Base-by-base conservation (phyloP, 2,329 filamentous ascomycete genomes). In the Ambrosiella cleistominuta region DNA sequence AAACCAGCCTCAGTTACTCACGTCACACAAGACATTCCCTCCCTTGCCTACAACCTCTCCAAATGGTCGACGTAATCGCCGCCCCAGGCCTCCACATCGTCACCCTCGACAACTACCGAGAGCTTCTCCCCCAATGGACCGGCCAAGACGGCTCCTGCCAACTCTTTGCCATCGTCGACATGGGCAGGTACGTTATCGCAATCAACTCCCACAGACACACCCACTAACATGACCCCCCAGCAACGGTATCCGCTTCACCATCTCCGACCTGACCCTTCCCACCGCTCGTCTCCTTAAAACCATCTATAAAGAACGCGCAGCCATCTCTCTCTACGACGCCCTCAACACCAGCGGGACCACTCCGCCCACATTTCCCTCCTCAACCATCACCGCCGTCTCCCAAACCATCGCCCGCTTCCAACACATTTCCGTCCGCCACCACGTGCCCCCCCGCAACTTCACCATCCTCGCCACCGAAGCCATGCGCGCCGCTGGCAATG, bases 211-310 rank as follows among this genome's bases (percentile, higher is more conserved):
- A 17, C 53, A 19, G 2, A 8, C 13, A 19, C 27, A 37, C n/a
- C 27, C 19, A 11, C 35, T 19, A 44, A 50, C 17, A 54, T 35
- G 9, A 38, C 64, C 19, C 36, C 8, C 53, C 44, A 88, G 88
- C 74, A 96, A 95, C 73, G 90, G 89, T 65, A 91, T 95, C 65
- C 87, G 90, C 58, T 95, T 95, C 74, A 91, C 88, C 50, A 88
- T 95, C 65, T 87, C 88, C 7, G 82, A 88, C 63, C 76, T 94
- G n/a, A 78, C 82, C 3, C 82, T 85, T 19, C 79, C 81, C 3
- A 79, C 74, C 44, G 76, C 85, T 27, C 84, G 89, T 27, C 80
- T 89, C 27, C 76, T 95, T 47, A 82, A 78, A 15, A 90, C 85
- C 35, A 65, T 95, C 58, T 94, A 88, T 70, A 81, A 85, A 64